These are phyloP conservation scores for Aristolochia fimbriata DNA, from an alignment of 164 flowering plant species.

Conservation along the genomic window DNA sequence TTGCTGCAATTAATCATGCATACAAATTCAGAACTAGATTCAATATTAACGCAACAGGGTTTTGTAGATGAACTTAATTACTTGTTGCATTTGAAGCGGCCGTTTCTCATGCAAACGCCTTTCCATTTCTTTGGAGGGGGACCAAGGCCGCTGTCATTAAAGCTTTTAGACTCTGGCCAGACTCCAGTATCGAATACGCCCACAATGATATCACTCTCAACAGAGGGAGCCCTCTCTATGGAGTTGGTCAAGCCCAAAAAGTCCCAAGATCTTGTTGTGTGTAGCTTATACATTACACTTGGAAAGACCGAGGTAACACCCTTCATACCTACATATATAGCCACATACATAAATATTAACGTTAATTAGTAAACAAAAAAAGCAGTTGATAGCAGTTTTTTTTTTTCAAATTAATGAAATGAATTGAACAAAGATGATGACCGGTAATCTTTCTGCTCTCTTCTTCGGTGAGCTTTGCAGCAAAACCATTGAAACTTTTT, in stretches of 20 bases:
- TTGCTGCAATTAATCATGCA: background rate
- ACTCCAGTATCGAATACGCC: slow-evolving; percentile 48
- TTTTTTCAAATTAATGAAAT: too few relatives aligned
- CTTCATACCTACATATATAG: slow-evolving; percentile 21
- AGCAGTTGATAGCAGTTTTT: too few relatives aligned
- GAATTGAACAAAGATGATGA: background rate
- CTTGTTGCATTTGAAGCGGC: slow-evolving; percentile 74
- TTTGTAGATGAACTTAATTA: slow-evolving; percentile 9
- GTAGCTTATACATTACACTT: slow-evolving; percentile 21
- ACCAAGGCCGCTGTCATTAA: slow-evolving; percentile 37
- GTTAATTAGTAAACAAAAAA: too few relatives aligned
- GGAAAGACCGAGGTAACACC: slow-evolving; percentile 41
- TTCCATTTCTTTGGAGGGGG: slow-evolving; percentile 67
- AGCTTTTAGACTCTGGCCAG: slow-evolving; percentile 54
- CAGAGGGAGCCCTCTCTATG: slow-evolving; percentile 9
- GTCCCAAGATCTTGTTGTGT: slow-evolving; percentile 58
- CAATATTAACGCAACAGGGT: too few relatives aligned
- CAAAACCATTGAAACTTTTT: slow-evolving; percentile 51
- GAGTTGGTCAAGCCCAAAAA: slow-evolving; percentile 33
- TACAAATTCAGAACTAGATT: background rate
- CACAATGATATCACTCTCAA: slow-evolving; percentile 34
- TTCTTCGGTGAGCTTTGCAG: slow-evolving; percentile 24
- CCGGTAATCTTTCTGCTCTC: slow-evolving; percentile 11
- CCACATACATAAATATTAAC: too few relatives aligned
- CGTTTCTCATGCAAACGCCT: slow-evolving; percentile 31